Evolutionary conservation across 306 rosid genomes (phyloP).

Genomic region (Hylodesmum podocarpum): DNA sequence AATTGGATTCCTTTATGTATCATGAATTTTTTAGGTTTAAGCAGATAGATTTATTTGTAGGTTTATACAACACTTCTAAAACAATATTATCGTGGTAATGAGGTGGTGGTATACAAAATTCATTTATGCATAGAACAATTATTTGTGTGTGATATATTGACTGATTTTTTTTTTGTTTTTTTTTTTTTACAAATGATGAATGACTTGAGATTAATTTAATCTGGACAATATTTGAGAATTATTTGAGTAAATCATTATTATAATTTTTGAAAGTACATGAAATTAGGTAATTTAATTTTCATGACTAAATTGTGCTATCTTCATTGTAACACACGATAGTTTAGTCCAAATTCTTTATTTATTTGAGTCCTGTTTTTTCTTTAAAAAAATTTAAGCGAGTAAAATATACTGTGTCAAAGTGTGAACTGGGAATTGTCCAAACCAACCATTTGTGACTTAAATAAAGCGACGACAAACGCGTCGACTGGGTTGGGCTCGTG

Average conservation of each 20-base stretch:
- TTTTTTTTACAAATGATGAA: neutral
- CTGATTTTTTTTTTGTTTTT: neutral
- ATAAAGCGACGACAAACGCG: neutral
- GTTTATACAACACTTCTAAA: neutral
- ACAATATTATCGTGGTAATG: neutral
- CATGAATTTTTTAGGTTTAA: neutral
- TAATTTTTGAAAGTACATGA: no score
- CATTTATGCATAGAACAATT: neutral
- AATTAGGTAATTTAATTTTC: no score
- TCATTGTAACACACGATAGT: no score
- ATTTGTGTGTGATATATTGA: neutral
- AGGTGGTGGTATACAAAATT: slow-evolving; percentile 20
- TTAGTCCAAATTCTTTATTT: no score
- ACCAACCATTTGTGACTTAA: neutral
- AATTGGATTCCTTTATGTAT: neutral
- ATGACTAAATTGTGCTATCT: no score
- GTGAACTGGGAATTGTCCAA: neutral
- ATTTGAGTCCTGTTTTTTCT: neutral
- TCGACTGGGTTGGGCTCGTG: neutral
- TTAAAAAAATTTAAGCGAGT: neutral
- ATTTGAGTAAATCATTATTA: no score
- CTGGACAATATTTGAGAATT: neutral
- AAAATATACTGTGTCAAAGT: neutral
- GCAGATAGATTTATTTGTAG: neutral
- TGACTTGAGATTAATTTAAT: neutral